These are phyloP conservation scores for Phytophthora litchii DNA, from an alignment of 352 stramenopile genomes.

Conservation along the genomic window DNA sequence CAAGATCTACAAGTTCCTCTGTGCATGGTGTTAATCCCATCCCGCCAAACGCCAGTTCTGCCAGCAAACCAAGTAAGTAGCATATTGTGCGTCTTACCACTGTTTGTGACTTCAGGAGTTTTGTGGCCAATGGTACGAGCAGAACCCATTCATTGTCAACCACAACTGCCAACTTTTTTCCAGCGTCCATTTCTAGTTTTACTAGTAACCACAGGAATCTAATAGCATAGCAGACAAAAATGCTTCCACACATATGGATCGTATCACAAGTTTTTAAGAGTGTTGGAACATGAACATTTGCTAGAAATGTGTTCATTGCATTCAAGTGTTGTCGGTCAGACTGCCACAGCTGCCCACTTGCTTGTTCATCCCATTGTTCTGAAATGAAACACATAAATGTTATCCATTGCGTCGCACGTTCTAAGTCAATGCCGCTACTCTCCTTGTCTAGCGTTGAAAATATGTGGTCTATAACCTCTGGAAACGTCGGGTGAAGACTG, in stretches of 20 bases:
- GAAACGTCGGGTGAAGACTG: constrained; percentile 16
- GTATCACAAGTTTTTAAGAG: constrained; percentile 14
- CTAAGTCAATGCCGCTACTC: not conserved
- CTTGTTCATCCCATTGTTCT: constrained; percentile 14
- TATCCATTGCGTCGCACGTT: constrained; percentile 3
- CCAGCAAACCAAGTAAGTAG: constrained; percentile 16
- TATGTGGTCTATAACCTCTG: constrained; percentile 4
- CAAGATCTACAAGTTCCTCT: constrained; percentile 6
- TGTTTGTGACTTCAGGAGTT: constrained; percentile 5
- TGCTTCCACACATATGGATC: not conserved
- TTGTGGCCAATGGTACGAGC: constrained; percentile 3
- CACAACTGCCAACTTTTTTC: not conserved
- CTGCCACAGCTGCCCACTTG: not conserved
- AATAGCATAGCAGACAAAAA: constrained; percentile 8
- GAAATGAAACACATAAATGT: constrained; percentile 23
- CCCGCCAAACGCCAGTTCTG: constrained; percentile 5
- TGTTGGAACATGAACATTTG: not conserved
- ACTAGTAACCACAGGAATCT: constrained; percentile 20
- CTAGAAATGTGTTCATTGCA: not conserved
- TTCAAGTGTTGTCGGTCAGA: not conserved
- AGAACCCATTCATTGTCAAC: constrained; percentile 9
- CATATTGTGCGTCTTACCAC: constrained; percentile 4
- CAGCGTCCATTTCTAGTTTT: not conserved
- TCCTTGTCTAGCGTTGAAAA: constrained; percentile 2
- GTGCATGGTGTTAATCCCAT: not conserved